These are phyloP conservation scores for Lasiodiplodia hormozganensis DNA, from an alignment of 2,329 filamentous ascomycete genomes.

Conservation along the genomic window DNA sequence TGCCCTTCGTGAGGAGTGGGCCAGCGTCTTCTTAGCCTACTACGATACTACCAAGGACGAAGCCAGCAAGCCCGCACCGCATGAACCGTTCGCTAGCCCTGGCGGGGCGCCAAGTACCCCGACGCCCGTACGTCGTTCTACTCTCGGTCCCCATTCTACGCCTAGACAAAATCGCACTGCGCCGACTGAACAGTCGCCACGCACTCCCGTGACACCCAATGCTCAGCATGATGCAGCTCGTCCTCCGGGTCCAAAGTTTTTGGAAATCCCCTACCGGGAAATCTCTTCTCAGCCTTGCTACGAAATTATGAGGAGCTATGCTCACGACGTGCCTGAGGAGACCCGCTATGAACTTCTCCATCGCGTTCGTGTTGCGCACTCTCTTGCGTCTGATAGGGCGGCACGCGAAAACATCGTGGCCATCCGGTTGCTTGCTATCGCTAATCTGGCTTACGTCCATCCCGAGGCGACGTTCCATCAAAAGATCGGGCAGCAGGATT, in stretches of 20 bases:
- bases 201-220: slow-evolving; percentile 52
- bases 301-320: slow-evolving; percentile 49
- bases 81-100: slow-evolving; percentile 39
- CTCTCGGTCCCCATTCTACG: slow-evolving; percentile 56
- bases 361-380: slow-evolving; percentile 82
- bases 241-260: slow-evolving; percentile 43
- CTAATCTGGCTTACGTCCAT: slow-evolving; percentile 90
- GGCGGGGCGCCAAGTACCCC: slow-evolving; percentile 68
- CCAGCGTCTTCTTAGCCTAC: slow-evolving; percentile 79
- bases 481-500: slow-evolving; percentile 84
- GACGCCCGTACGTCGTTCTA: slow-evolving; percentile 73
- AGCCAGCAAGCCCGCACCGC: slow-evolving; percentile 36
- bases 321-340: slow-evolving; percentile 71
- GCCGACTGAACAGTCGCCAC: slow-evolving; percentile 56
- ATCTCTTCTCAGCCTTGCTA: slow-evolving; percentile 52
- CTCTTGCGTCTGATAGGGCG: slow-evolving; percentile 69
- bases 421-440: slow-evolving; percentile 83
- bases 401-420: slow-evolving; percentile 78
- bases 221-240: slow-evolving; percentile 36
- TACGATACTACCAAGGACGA: slow-evolving; percentile 59
- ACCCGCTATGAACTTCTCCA: slow-evolving; percentile 85
- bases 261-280: slow-evolving; percentile 67
- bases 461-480: slow-evolving; percentile 82
- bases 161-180: slow-evolving; percentile 57
- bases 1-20: slow-evolving; percentile 76